Conservation (phyloP, 352 stramenopile species). For the Plasmopara viticola region DNA sequence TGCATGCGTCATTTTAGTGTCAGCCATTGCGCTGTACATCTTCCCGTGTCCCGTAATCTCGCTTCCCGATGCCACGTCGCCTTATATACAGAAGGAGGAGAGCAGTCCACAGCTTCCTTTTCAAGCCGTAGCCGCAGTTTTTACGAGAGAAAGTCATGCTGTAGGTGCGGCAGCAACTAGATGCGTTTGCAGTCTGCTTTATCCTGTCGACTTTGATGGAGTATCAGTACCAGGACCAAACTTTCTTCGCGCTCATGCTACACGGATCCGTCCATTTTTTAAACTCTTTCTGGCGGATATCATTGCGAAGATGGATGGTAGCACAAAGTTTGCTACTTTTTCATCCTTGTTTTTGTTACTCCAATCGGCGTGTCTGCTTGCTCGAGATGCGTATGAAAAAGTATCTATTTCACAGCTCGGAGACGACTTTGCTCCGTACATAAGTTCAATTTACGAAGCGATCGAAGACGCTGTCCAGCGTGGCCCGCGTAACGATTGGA, state of each 20-base stretch:
- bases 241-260: slow-evolving; percentile 25
- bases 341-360: too few relatives aligned
- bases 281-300: too few relatives aligned
- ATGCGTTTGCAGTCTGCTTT: slow-evolving; percentile 11
- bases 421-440: slow-evolving; percentile 30
- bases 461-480: slow-evolving; percentile 57
- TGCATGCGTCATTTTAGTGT: slow-evolving; percentile 47
- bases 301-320: too few relatives aligned
- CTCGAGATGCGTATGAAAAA: too few relatives aligned
- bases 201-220: slow-evolving; percentile 41
- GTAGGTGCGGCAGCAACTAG: slow-evolving; percentile 41
- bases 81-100: slow-evolving; percentile 1
- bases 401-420: slow-evolving; percentile 7
- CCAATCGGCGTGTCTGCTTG: too few relatives aligned
- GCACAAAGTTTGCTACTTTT: too few relatives aligned
- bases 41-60: slow-evolving; percentile 14
- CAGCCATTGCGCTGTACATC: slow-evolving; percentile 41
- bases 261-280: slow-evolving; percentile 22
- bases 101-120: slow-evolving; percentile 13
- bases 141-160: slow-evolving; percentile 37
- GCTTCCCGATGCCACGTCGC: neutral
- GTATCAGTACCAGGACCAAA: slow-evolving; percentile 23
- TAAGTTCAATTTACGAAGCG: slow-evolving; percentile 41
- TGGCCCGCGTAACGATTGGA: slow-evolving; percentile 42
- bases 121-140: slow-evolving; percentile 27